Evolutionary conservation across 2,329 filamentous ascomycete species (phyloP).

Genomic region (Cryphonectria naterciae): DNA sequence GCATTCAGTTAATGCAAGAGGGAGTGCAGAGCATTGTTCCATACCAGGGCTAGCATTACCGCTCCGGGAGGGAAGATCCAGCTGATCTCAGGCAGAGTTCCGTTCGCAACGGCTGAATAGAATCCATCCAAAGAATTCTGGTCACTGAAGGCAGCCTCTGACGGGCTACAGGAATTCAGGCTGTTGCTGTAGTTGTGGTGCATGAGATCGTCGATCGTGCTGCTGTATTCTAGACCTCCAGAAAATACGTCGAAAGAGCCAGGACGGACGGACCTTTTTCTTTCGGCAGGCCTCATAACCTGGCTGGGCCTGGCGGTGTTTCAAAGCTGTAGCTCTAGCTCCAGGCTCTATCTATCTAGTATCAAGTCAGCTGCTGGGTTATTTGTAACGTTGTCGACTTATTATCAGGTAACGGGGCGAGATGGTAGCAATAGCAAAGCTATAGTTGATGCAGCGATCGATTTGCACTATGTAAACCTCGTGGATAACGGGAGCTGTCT

Average conservation of each 20-base stretch:
- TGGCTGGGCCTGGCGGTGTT: no score
- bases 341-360: no score
- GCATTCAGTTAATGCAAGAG: neutral
- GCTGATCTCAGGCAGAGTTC: conserved; percentile 54
- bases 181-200: conserved; percentile 46
- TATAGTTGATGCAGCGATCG: no score
- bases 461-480: no score
- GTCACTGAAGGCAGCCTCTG: conserved; percentile 44
- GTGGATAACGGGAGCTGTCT: no score
- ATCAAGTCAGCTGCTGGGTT: no score
- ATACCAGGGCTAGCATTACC: conserved; percentile 44
- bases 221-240: conserved; percentile 44
- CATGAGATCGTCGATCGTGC: conserved; percentile 42
- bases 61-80: conserved; percentile 56
- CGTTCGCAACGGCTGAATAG: conserved; percentile 52
- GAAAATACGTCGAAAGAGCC: conserved; percentile 33
- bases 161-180: conserved; percentile 34
- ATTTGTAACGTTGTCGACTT: no score
- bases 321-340: no score
- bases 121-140: conserved; percentile 50
- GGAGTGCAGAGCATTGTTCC: neutral
- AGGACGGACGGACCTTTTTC: no score
- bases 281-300: no score
- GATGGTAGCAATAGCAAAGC: no score
- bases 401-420: no score